Evolutionary conservation across 768 basidiomycete genomes (phyloP), one percentile per base, ranked within the genome.

Genomic region (Lactifluus hygrophoroides): DNA sequence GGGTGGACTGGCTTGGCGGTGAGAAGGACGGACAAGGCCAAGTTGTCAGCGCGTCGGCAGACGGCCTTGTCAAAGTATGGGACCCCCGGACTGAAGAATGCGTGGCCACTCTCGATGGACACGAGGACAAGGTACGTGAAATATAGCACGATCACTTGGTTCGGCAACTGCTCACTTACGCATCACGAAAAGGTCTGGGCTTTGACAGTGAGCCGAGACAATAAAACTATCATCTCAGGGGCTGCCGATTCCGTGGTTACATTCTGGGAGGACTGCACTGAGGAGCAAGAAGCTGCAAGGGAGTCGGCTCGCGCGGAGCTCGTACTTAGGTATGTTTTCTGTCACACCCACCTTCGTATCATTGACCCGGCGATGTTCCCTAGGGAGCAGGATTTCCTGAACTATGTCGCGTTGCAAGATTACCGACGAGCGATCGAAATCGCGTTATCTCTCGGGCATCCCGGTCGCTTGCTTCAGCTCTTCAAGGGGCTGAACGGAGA

Each of bases 31-130:
- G 14, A n/a, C 28, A 48, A 3, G 63, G 51, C 9, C 94, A 96
- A 73, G 74, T 99, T 40, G 86, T 93, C 47, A 95, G 90, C 59
- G 77, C 90, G 16, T 92, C 89, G 10, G 92, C 94, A 16, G 96
- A 99, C 69, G 96, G 96, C 34, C 73, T 99, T 43, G 89, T 98
- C 60, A 99, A 98, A 73, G 63, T 99, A 27, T 99, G 96, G 96
- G 92, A 88, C 70, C 78, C 95, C 53, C 80, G 80, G 66, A 85
- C 90, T 51, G 96, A 98, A 68, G 83, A 89, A 65, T 97, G 94
- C 65, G 75, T 82, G 7, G 75, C 84, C 17, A 98, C 95, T 5
- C 74, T 99, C 71, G 96, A 99, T 70, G 95, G 95, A 67, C 96
- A 99, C 66, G 92, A 96, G 70, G 95, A 97, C 63, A 98, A 97